Conservation (phyloP, 2,329 filamentous ascomycete genomes). For the Curvularia lunata region DNA sequence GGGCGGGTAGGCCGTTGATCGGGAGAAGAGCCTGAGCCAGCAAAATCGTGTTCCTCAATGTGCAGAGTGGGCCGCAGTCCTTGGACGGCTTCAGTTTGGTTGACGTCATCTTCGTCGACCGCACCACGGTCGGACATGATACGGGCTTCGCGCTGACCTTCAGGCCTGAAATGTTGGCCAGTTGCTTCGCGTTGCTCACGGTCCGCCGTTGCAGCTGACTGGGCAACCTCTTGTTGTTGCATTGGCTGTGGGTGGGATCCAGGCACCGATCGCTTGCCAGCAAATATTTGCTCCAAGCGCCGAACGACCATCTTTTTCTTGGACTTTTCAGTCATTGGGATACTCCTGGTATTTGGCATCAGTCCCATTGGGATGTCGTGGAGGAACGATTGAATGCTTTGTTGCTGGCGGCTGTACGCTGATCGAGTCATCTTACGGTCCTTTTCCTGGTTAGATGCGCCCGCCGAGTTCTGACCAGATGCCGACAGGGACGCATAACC, state of each 20-base stretch:
- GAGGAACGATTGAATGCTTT: constrained; percentile 71
- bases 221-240: constrained; percentile 65
- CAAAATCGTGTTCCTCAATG: constrained; percentile 36
- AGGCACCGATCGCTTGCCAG: constrained; percentile 64
- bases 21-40: constrained; percentile 51
- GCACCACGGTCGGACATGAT: constrained; percentile 48
- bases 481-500: constrained; percentile 68
- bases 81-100: constrained; percentile 24
- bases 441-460: constrained; percentile 41
- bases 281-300: constrained; percentile 80
- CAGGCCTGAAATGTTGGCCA: constrained; percentile 43
- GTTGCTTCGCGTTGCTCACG: constrained; percentile 50
- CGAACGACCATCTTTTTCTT: constrained; percentile 79
- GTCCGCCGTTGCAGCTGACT: constrained; percentile 59
- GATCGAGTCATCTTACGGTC: constrained; percentile 40
- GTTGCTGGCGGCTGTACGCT: constrained; percentile 44
- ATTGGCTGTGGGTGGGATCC: constrained; percentile 57
- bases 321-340: constrained; percentile 70
- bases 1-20: constrained; percentile 81
- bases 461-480: constrained; percentile 54
- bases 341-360: constrained; percentile 62
- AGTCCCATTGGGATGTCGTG: constrained; percentile 74
- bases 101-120: constrained; percentile 24
- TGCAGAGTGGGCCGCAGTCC: constrained; percentile 25
- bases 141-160: constrained; percentile 55